Percentiles rank a stretch among this genome's conserved stretches.
Conservation (phyloP, 768 basidiomycete species). For the Xerocomellus chrysenteron region DNA sequence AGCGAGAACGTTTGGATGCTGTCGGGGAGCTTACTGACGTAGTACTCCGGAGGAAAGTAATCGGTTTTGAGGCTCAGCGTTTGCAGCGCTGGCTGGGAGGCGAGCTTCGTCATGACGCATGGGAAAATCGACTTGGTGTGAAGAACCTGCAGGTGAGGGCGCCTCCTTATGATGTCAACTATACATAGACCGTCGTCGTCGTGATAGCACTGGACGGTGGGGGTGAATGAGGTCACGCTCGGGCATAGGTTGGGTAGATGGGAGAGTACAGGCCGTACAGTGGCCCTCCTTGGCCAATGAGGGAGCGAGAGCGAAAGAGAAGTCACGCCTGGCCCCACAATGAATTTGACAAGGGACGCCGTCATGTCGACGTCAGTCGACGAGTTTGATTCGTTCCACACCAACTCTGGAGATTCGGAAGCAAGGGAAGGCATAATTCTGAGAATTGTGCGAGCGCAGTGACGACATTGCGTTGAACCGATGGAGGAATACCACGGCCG, state of each 20-base stretch:
- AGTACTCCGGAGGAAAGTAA: accelerated
- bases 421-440: constrained; percentile 8
- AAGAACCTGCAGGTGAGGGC: background rate
- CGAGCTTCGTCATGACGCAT: background rate
- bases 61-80: background rate
- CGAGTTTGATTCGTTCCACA: background rate
- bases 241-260: background rate
- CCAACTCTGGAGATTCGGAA: constrained; percentile 7
- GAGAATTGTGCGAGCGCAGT: constrained; percentile 7
- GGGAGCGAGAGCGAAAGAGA: background rate
- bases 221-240: background rate
- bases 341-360: background rate
- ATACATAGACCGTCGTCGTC: background rate
- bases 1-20: background rate
- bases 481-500: background rate
- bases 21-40: background rate
- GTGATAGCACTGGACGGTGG: no score
- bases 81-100: background rate
- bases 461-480: constrained; percentile 3
- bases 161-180: background rate
- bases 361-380: background rate
- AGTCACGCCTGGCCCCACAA: background rate
- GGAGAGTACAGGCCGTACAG: background rate
- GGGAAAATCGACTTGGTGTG: no score
- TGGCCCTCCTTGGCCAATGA: background rate